phyloP scores from a whole-genome alignment of 495 filamentous ascomycete genomes.

The Talaromyces adpressus region DNA sequence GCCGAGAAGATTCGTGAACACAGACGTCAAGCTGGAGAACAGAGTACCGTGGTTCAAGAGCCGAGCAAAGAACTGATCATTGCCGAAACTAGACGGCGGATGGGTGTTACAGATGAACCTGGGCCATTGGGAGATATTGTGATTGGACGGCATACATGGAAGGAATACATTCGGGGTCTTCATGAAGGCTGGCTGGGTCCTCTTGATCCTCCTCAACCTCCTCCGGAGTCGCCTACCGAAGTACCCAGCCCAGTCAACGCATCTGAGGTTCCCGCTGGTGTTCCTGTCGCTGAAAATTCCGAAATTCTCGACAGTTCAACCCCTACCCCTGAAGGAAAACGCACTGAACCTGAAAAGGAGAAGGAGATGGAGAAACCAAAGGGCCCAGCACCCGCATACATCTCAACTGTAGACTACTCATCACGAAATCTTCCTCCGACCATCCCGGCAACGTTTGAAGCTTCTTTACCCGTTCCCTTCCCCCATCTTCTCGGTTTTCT shows the following conservation, averaged over 20 bases:
- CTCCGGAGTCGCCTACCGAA: constrained; percentile 16
- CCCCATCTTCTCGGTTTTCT: constrained; percentile 92
- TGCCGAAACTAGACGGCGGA: constrained; percentile 46
- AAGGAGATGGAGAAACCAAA: constrained; percentile 35
- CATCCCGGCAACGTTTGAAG: constrained; percentile 55
- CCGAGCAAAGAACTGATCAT: constrained; percentile 45
- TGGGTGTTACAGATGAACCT: constrained; percentile 60
- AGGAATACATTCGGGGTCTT: constrained; percentile 88
- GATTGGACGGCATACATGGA: constrained; percentile 91
- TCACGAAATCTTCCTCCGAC: constrained; percentile 49
- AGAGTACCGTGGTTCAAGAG: constrained; percentile 30
- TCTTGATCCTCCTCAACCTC: constrained; percentile 43
- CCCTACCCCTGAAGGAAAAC: constrained; percentile 10
- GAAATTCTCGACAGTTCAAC: background rate
- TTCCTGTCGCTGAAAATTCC: constrained; percentile 16
- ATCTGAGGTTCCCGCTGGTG: constrained; percentile 20
- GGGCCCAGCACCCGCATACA: constrained; percentile 51
- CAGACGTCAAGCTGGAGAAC: constrained; percentile 50
- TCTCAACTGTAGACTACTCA: constrained; percentile 61
- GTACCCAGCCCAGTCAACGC: constrained; percentile 18
- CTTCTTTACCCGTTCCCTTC: constrained; percentile 65
- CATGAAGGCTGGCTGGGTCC: constrained; percentile 97
- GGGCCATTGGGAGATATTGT: constrained; percentile 78
- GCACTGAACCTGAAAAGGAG: constrained; percentile 44
- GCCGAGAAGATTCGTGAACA: constrained; percentile 73